A percentile compares a stretch with the other conserved stretches of the same genome.
Conservation (phyloP, 2,329 filamentous ascomycete species). For the Penicillium sp. region DNA sequence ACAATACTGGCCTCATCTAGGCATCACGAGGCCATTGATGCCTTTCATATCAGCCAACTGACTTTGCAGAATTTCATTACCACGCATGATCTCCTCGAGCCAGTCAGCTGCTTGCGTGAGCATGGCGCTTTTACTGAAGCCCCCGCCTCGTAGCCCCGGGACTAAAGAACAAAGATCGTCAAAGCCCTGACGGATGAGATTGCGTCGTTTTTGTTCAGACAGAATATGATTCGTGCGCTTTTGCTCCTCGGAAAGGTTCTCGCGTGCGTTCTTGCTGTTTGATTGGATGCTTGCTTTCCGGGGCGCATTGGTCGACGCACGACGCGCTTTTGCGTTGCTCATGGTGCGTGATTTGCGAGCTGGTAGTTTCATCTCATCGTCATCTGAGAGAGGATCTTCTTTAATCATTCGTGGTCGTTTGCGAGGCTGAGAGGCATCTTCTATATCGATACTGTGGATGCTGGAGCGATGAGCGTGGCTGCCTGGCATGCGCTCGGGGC, state of each 20-base stretch:
- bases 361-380: constrained; percentile 35
- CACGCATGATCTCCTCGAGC: constrained; percentile 69
- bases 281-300: constrained; percentile 35
- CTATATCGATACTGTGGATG: constrained; percentile 12
- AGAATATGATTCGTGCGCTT: constrained; percentile 84
- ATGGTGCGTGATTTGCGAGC: constrained; percentile 54
- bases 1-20: constrained; percentile 26
- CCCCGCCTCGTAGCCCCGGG: constrained; percentile 70
- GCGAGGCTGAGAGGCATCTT: constrained; percentile 29
- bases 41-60: constrained; percentile 53
- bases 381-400: constrained; percentile 39
- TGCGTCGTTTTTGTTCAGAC: constrained; percentile 83
- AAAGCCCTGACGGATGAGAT: constrained; percentile 78
- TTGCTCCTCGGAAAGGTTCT: constrained; percentile 72
- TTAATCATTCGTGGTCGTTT: constrained; percentile 37
- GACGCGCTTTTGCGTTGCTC: constrained; percentile 30
- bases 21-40: constrained; percentile 38
- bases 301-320: constrained; percentile 36
- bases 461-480: constrained; percentile 4
- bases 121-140: constrained; percentile 80
- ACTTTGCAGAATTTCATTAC: constrained; percentile 62
- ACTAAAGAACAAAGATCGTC: constrained; percentile 76
- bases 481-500: constrained; percentile 44
- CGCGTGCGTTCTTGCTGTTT: constrained; percentile 43
- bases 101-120: constrained; percentile 74